These are phyloP conservation scores for Rozella allomycis DNA, from an alignment of 371 early-diverging fungal genomes.

Conservation along the genomic window DNA sequence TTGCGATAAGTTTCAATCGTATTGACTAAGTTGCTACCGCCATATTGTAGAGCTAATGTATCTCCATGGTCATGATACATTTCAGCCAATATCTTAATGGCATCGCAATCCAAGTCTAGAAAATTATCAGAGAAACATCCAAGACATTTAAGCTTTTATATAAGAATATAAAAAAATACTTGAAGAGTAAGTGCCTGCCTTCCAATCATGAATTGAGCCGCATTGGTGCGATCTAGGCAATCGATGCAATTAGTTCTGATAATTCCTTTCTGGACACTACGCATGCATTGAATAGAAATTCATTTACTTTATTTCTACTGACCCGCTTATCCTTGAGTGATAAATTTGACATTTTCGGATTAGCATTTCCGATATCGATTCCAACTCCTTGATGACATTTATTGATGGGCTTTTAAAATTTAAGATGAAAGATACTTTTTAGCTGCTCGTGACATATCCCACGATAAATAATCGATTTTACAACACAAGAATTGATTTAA, in stretches of 20 bases:
- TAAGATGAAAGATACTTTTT: too few species aligned
- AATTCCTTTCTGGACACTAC: slow-evolving; percentile 61
- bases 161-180: slow-evolving; percentile 7
- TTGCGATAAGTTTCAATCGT: slow-evolving; percentile 91
- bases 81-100: slow-evolving; percentile 69
- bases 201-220: slow-evolving; percentile 90
- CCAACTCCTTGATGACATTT: too few species aligned
- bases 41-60: slow-evolving; percentile 94
- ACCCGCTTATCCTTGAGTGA: too few species aligned
- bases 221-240: slow-evolving; percentile 97
- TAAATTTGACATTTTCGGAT: too few species aligned
- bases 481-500: slow-evolving; percentile 66
- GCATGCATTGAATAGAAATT: too few species aligned
- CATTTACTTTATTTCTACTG: too few species aligned
- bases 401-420: too few species aligned
- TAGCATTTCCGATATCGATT: too few species aligned
- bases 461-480: slow-evolving; percentile 64
- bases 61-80: slow-evolving; percentile 98
- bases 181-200: slow-evolving; percentile 80
- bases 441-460: slow-evolving; percentile 92
- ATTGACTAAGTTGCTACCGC: slow-evolving; percentile 92
- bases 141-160: slow-evolving; percentile 46
- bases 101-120: slow-evolving; percentile 77
- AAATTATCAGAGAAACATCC: slow-evolving; percentile 53
- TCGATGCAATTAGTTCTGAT: slow-evolving; percentile 98